Conservation (phyloP, 192 early-diverging fungal species). For the Backusella sp. region DNA sequence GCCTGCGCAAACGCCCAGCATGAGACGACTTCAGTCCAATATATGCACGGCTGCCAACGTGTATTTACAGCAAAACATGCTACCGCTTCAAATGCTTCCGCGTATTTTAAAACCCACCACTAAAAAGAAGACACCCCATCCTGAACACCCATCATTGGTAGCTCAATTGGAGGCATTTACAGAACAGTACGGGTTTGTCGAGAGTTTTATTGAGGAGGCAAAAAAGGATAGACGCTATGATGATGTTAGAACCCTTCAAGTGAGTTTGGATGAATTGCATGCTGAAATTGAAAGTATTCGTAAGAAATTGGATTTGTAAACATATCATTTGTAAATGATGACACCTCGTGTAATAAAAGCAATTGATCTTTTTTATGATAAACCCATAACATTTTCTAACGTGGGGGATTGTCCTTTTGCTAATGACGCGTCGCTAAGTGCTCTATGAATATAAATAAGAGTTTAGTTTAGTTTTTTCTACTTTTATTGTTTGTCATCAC, state of each 20-base stretch:
- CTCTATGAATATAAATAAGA: no score
- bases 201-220: conserved; percentile 66
- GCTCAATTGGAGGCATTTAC: conserved; percentile 56
- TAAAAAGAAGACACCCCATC: background rate
- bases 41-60: conserved; percentile 63
- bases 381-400: no score
- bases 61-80: conserved; percentile 78
- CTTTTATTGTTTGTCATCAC: no score
- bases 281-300: conserved; percentile 45
- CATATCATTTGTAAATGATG: no score
- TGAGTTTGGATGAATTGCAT: conserved; percentile 63
- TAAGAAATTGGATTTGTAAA: background rate
- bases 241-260: conserved; percentile 61
- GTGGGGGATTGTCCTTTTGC: no score
- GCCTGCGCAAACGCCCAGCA: conserved; percentile 43
- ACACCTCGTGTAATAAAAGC: no score
- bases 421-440: no score
- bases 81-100: conserved; percentile 70
- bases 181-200: conserved; percentile 63
- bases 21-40: conserved; percentile 58
- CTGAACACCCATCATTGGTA: conserved; percentile 28
- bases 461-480: no score
- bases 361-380: no score
- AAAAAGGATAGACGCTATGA: conserved; percentile 63
- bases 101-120: conserved; percentile 43